Conservation (phyloP, 2,329 filamentous ascomycete species). For the Coleophoma crateriformis region DNA sequence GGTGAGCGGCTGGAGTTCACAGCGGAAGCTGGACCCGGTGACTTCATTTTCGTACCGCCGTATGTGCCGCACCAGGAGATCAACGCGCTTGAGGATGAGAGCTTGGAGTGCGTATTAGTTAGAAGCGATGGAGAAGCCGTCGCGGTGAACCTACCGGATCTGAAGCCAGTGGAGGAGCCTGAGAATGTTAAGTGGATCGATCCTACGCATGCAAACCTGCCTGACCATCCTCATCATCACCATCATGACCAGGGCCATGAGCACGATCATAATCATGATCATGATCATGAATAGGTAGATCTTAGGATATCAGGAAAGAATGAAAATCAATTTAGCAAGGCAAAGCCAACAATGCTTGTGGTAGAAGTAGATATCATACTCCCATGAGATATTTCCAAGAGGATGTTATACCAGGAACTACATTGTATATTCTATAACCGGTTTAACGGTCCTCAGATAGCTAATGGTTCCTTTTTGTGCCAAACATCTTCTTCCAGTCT, state of each 20-base stretch:
- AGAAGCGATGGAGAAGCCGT: conserved; percentile 36
- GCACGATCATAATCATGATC: conserved; percentile 4
- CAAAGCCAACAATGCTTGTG: neutral
- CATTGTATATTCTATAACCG: too few relatives aligned
- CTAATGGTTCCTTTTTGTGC: too few relatives aligned
- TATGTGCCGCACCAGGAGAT: conserved; percentile 41
- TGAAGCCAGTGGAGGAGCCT: conserved; percentile 36
- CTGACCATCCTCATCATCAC: conserved; percentile 8
- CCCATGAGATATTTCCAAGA: too few relatives aligned
- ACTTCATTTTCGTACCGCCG: conserved; percentile 40
- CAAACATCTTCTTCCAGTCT: too few relatives aligned
- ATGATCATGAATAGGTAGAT: neutral
- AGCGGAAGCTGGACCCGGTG: conserved; percentile 37
- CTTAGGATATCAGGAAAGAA: neutral
- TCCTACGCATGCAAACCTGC: conserved; percentile 32
- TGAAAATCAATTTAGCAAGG: neutral
- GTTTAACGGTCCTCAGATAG: too few relatives aligned
- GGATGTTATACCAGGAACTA: too few relatives aligned
- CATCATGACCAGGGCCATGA: conserved; percentile 5
- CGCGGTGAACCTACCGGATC: conserved; percentile 36
- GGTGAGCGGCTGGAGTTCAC: conserved; percentile 37
- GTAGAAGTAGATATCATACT: too few relatives aligned
- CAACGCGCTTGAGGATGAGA: conserved; percentile 34
- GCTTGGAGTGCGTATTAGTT: conserved; percentile 36
- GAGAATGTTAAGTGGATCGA: conserved; percentile 38